These are phyloP conservation scores for Thelonectria rubi DNA, from an alignment of 2,329 filamentous ascomycete genomes.

Conservation along the genomic window DNA sequence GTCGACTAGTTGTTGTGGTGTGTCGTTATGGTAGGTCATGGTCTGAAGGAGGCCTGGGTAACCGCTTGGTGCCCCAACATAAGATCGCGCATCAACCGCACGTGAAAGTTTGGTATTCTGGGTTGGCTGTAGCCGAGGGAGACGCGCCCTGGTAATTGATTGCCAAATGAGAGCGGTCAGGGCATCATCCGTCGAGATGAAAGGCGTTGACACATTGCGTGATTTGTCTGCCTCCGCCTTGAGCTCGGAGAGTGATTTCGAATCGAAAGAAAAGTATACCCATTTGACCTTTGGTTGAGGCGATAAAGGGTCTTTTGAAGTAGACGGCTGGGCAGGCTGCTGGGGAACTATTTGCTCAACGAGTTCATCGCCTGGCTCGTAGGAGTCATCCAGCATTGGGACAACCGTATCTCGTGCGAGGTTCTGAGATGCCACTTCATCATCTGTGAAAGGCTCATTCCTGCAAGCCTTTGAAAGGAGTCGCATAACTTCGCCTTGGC, in stretches of 20 bases:
- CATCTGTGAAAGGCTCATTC: constrained; percentile 53
- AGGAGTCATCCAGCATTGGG: constrained; percentile 50
- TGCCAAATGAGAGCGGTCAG: constrained; percentile 62
- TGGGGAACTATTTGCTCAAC: constrained; percentile 47
- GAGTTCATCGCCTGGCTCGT: constrained; percentile 48
- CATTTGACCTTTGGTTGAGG: constrained; percentile 48
- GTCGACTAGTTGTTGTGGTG: constrained; percentile 42
- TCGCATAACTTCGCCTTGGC: constrained; percentile 56
- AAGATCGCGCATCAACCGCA: constrained; percentile 58
- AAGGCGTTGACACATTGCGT: constrained; percentile 33
- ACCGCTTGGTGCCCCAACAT: constrained; percentile 50
- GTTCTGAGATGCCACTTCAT: constrained; percentile 57
- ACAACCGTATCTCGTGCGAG: constrained; percentile 49
- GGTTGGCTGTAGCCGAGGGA: constrained; percentile 43
- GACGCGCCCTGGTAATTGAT: constrained; percentile 52
- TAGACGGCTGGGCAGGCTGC: constrained; percentile 25
- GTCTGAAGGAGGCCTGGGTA: constrained; percentile 61
- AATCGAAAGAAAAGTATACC: constrained; percentile 56
- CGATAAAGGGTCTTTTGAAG: constrained; percentile 9
- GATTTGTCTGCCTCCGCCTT: constrained; percentile 50
- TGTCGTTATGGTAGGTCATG: constrained; percentile 52
- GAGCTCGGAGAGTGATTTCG: constrained; percentile 48
- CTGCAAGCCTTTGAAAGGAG: constrained; percentile 60
- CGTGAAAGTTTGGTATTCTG: constrained; percentile 52
- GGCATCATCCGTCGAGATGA: constrained; percentile 63